phyloP scores from a whole-genome alignment of 2,329 filamentous ascomycete genomes.

The Paraphoma chrysanthemicola region DNA sequence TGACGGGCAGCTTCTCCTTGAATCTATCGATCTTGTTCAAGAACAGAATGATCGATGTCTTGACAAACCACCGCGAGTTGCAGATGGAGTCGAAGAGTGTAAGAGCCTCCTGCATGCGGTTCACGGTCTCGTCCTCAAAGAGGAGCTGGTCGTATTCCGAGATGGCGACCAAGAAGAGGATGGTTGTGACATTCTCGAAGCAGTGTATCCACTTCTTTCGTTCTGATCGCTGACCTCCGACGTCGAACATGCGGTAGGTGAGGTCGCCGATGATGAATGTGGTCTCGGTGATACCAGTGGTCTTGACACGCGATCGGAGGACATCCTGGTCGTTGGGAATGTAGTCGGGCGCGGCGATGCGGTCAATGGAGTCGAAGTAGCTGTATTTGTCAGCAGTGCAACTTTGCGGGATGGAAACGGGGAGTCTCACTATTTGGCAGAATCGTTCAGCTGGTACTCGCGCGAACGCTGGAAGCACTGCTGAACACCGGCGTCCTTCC shows the following conservation, averaged over 20 bases:
- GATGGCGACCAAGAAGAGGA: constrained; percentile 95
- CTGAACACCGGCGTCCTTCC: constrained; percentile 92
- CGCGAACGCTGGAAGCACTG: constrained; percentile 94
- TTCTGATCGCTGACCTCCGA: constrained; percentile 93
- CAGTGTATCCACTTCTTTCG: constrained; percentile 99
- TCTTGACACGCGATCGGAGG: constrained; percentile 94
- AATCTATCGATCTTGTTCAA: constrained; percentile 79
- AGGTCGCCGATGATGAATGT: constrained; percentile 94
- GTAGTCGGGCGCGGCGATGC: constrained; percentile 89
- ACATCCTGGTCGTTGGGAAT: constrained; percentile 96
- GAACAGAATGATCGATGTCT: constrained; percentile 76
- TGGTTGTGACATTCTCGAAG: constrained; percentile 97
- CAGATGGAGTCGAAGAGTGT: constrained; percentile 76
- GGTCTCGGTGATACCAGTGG: constrained; percentile 95
- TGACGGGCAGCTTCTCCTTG: constrained; percentile 76
- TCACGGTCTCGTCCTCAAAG: constrained; percentile 91
- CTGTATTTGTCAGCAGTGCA: constrained; percentile 54
- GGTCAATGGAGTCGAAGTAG: constrained; percentile 95
- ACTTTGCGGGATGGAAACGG: background rate
- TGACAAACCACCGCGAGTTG: constrained; percentile 76
- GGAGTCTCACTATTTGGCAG: constrained; percentile 82
- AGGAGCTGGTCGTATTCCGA: constrained; percentile 96
- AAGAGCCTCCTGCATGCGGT: constrained; percentile 76
- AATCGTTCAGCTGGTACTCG: constrained; percentile 97
- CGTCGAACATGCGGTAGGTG: constrained; percentile 97